A percentile compares a stretch with the other conserved stretches of the same genome.
Evolutionary conservation across 2,329 filamentous ascomycete genomes (phyloP).

Genomic region (Diaporthe batatas): DNA sequence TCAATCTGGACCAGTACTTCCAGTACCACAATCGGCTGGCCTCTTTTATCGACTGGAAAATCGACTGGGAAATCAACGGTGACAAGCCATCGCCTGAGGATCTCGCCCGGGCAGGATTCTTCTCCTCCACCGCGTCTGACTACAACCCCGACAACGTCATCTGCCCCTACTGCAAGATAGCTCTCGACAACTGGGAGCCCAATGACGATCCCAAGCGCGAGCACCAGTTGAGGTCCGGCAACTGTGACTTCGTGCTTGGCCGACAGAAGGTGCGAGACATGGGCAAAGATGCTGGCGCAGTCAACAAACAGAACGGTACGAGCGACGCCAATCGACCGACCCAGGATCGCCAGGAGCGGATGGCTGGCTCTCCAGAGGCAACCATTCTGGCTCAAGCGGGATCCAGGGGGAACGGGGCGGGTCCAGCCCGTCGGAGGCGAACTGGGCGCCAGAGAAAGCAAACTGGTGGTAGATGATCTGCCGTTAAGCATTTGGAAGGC

Average conservation of each 20-base stretch:
- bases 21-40: slow-evolving; percentile 39
- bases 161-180: slow-evolving; percentile 26
- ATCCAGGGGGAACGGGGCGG: neutral
- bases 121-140: neutral
- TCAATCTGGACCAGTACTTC: slow-evolving; percentile 20
- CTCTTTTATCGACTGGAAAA: slow-evolving; percentile 32
- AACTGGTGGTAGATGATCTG: neutral
- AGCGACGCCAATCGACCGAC: neutral
- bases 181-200: slow-evolving; percentile 14
- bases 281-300: neutral
- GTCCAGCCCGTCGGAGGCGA: neutral
- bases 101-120: slow-evolving; percentile 35
- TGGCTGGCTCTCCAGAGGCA: neutral
- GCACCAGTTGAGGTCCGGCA: neutral
- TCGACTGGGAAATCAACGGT: slow-evolving; percentile 10
- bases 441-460: neutral
- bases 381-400: neutral
- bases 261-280: neutral
- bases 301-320: neutral
- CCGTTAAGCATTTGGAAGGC: neutral
- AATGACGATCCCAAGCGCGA: slow-evolving; percentile 8
- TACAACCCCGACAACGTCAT: slow-evolving; percentile 15
- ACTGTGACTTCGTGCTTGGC: slow-evolving; percentile 5
- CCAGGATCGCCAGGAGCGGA: neutral
- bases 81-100: slow-evolving; percentile 29